Base-by-base conservation (phyloP, 2,329 filamentous ascomycete genomes). In the Aciculosporium take region DNA sequence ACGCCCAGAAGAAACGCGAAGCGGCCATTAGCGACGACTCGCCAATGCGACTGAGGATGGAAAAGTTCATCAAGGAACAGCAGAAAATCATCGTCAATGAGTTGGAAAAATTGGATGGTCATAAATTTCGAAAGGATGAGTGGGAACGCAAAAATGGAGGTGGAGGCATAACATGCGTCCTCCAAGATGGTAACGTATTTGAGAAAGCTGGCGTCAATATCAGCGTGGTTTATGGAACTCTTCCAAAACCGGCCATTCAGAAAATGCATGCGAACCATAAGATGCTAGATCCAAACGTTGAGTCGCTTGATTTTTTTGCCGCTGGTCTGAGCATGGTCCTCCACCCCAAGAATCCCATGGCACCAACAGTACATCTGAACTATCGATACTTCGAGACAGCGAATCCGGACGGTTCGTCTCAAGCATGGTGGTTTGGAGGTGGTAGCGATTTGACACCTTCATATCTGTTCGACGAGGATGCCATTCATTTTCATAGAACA, bases 341-440 rank as follows among this genome's bases (percentile, higher is more conserved):
- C 40, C 91, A 98, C 61, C 91, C 91, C 2, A 73, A 77, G 53
- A 98, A 98, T 63, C 91, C 91, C 37, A 94, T 94, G 81, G 89
- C 89, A 7, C 91, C 91, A 0, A 98, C 91, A 0, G 91, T 98
- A 15, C 91, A 98, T 61, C 72, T 98, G 52, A 98, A 98, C 69
- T 96, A 96, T 69, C 79, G 91, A 43, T 98, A 98, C 65, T 98
- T 98, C 57, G 91, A 98, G 68, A 98, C 91, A 1, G 83, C 84
- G 46, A 83, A 89, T 53, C 75, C 82, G 7, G 81, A 89, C 52
- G 86, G 84, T 33, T 82, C 71, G 49, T 80, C 71, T 40, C 86
- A 89, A 49, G 82, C 87, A 7, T 98, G 91, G 89, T 98, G 91
- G 91, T 98, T 94, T 55, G 91, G 91, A 48, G 91, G 91, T 39